Conservation (phyloP, 2,329 filamentous ascomycete species). For the Talaromyces sp. region DNA sequence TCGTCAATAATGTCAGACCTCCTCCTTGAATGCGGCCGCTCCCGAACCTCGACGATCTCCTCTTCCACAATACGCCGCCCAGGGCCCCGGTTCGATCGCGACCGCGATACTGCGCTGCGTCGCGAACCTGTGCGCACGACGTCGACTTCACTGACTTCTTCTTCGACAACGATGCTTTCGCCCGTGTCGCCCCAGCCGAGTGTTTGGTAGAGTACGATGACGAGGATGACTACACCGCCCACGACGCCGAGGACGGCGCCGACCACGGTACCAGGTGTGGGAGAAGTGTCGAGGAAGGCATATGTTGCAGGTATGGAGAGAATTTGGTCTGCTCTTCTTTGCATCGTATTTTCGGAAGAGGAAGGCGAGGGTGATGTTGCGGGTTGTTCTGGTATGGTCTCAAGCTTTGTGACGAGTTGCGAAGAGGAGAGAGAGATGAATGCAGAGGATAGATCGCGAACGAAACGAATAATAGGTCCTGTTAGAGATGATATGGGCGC, state of each 20-base stretch:
- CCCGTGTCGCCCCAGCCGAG: slow-evolving; percentile 42
- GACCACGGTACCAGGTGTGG: slow-evolving; percentile 54
- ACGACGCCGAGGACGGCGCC: slow-evolving; percentile 54
- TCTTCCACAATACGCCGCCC: slow-evolving; percentile 23
- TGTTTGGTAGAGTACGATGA: slow-evolving; percentile 52
- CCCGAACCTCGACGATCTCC: slow-evolving; percentile 32
- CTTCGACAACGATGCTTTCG: slow-evolving; percentile 27
- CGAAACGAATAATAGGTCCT: slow-evolving; percentile 9
- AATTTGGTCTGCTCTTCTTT: slow-evolving; percentile 23
- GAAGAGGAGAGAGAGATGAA: slow-evolving; percentile 15
- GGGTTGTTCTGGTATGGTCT: slow-evolving; percentile 8
- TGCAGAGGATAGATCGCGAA: slow-evolving; percentile 13
- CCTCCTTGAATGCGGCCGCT: slow-evolving; percentile 30
- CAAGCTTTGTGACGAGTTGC: background rate
- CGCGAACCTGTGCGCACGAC: slow-evolving; percentile 21
- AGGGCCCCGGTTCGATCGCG: slow-evolving; percentile 28
- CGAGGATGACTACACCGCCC: slow-evolving; percentile 51
- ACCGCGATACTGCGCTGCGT: slow-evolving; percentile 32
- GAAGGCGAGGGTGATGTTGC: background rate
- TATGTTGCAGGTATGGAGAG: slow-evolving; percentile 61
- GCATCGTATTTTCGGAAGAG: slow-evolving; percentile 3
- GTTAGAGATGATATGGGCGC: slow-evolving; percentile 14
- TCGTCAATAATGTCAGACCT: background rate
- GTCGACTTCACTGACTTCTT: slow-evolving; percentile 22
- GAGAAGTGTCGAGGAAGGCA: slow-evolving; percentile 50